phyloP scores from a whole-genome alignment of 352 stramenopile genomes.

The Globisporangium viniferum region DNA sequence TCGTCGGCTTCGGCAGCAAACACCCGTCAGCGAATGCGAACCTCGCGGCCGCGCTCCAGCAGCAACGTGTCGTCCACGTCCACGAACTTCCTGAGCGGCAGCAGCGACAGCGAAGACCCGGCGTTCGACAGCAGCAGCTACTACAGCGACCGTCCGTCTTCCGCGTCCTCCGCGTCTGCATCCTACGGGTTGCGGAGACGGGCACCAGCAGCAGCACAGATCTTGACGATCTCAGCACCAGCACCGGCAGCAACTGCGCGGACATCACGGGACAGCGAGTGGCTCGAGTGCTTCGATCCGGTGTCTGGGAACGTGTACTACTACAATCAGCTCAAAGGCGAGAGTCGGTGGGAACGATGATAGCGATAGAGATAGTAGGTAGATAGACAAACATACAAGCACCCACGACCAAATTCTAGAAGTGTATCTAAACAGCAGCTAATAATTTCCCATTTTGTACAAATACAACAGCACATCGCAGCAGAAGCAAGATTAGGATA shows the following conservation, averaged over 20 bases:
- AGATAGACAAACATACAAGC: background rate
- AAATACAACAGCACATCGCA: constrained; percentile 6
- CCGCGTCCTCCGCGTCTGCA: constrained; percentile 12
- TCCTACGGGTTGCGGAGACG: constrained; percentile 26
- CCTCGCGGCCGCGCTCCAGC: constrained; percentile 11
- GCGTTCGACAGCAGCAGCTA: constrained; percentile 16
- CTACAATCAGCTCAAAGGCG: constrained; percentile 72
- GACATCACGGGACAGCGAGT: constrained; percentile 19
- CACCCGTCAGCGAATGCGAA: background rate
- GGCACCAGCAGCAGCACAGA: constrained; percentile 3
- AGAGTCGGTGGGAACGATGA: constrained; percentile 59
- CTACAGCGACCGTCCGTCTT: constrained; percentile 30
- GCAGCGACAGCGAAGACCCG: constrained; percentile 25
- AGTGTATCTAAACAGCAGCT: constrained; percentile 2
- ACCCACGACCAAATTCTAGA: background rate
- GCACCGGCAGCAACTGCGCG: background rate
- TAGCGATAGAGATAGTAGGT: background rate
- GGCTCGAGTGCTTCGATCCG: constrained; percentile 64
- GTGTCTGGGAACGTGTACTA: constrained; percentile 52
- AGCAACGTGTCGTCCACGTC: constrained; percentile 30
- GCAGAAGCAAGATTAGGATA: constrained; percentile 7
- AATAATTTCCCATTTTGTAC: constrained; percentile 1
- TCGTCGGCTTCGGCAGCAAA: constrained; percentile 6
- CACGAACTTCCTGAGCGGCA: constrained; percentile 26
- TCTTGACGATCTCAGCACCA: constrained; percentile 7